A percentile compares a stretch with the other conserved stretches of the same genome.
Conservation (phyloP, 1,139 yeast species). For the Magnusiomyces magnusii region DNA sequence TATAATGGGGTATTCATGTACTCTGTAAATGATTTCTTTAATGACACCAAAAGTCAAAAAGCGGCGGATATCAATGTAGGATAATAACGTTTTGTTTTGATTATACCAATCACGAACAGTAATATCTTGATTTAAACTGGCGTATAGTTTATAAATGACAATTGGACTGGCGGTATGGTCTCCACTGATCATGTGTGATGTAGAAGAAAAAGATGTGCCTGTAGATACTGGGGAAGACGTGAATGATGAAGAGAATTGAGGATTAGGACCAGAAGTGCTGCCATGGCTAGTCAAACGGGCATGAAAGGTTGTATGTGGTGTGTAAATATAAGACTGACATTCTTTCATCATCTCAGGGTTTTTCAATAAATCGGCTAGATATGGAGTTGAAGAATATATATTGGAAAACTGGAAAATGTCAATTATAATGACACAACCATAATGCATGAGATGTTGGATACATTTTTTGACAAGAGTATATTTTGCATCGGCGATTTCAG, state of each 20-base stretch:
- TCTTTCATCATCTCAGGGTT: conserved; percentile 66
- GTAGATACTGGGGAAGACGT: conserved; percentile 20
- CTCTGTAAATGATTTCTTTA: conserved; percentile 73
- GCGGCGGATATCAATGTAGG: conserved; percentile 69
- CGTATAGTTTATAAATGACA: conserved; percentile 62
- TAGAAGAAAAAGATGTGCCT: conserved; percentile 18
- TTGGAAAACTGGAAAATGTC: conserved; percentile 88
- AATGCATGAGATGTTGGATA: conserved; percentile 85
- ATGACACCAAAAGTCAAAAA: conserved; percentile 83
- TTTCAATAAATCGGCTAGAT: conserved; percentile 57
- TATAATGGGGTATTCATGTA: conserved; percentile 65
- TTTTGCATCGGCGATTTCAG: conserved; percentile 77
- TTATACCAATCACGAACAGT: conserved; percentile 76
- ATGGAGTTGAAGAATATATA: conserved; percentile 83
- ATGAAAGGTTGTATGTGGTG: not conserved
- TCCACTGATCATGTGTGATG: not conserved
- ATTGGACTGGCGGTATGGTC: conserved; percentile 34
- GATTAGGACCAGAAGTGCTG: conserved; percentile 30
- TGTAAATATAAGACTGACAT: conserved; percentile 69
- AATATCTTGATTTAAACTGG: conserved; percentile 72
- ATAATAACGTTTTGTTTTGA: conserved; percentile 50
- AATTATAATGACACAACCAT: conserved; percentile 70
- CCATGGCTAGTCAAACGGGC: not conserved
- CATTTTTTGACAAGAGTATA: conserved; percentile 74
- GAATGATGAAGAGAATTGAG: conserved; percentile 19